Percentiles rank a stretch among this genome's conserved stretches.
Evolutionary conservation across 495 filamentous ascomycete species (phyloP).

Genomic region (Lophiostoma macrostomum): DNA sequence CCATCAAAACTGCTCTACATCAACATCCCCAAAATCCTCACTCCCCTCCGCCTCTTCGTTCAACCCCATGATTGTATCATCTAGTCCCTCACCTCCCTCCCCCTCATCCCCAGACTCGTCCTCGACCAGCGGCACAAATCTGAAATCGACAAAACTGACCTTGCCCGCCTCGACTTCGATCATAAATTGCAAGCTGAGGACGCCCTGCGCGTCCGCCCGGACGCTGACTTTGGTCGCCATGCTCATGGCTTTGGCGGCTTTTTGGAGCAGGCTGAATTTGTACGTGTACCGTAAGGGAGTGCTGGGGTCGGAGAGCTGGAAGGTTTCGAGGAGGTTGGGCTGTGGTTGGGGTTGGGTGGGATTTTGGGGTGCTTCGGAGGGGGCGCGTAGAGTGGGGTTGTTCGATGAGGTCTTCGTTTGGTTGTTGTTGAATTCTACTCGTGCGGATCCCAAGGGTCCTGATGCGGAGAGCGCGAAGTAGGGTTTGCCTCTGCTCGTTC

Average conservation of each 20-base stretch:
- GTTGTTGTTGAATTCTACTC: conserved; percentile 72
- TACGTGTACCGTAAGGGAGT: conserved; percentile 60
- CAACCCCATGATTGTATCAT: conserved; percentile 28
- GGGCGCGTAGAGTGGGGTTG: background rate
- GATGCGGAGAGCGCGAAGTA: conserved; percentile 71
- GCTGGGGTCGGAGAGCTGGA: conserved; percentile 52
- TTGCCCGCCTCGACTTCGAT: conserved; percentile 66
- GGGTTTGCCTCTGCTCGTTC: conserved; percentile 55
- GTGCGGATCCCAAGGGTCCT: conserved; percentile 74
- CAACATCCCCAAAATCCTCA: no score
- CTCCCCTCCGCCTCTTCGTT: conserved; percentile 7
- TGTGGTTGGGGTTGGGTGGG: conserved; percentile 41
- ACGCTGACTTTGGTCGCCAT: conserved; percentile 90
- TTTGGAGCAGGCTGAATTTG: conserved; percentile 79
- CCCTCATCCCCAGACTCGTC: conserved; percentile 54
- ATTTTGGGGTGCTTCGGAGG: background rate
- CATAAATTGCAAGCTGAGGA: conserved; percentile 95
- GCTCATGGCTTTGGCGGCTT: conserved; percentile 82
- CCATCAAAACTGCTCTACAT: no score
- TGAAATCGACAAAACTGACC: conserved; percentile 73
- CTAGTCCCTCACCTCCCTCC: conserved; percentile 26
- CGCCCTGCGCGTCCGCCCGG: conserved; percentile 78
- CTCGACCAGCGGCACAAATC: conserved; percentile 67
- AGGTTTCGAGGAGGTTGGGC: conserved; percentile 72
- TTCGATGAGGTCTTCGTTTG: background rate